Evolutionary conservation across 176 grass and related monocot species (phyloP), one percentile per base, ranked within the genome.

Genomic region (Avena insularis): DNA sequence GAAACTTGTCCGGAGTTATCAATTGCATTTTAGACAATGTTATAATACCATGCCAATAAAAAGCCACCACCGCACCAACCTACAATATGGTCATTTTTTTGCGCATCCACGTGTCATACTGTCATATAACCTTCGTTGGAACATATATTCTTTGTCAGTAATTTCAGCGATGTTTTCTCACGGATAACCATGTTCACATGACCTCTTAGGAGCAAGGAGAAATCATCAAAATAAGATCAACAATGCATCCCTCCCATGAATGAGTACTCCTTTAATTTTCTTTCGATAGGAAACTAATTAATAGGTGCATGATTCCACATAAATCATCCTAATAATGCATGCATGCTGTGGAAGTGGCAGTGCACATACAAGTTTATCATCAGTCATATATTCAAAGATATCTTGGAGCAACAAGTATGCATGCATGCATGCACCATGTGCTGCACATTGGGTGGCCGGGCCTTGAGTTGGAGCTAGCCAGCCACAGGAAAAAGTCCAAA

Each of bases 391-490:
- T 84, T 87, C 80, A 84, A 84, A 87, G 58, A 74, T 84, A 91
- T 87, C 19, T 45, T 84, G 64, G 66, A 80, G 76, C 68, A 80
- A 29, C 27, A 80, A 81, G 68, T 40, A 66, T 74, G 78, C 86
- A 56, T 19, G 68, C 86, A 56, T 19, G 68, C 58, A 57, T 74
- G 75, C 87, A 56, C 33, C 89, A 90, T 91, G 89, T 91, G 85
- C 66, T 67, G 67, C 66, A 85, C 76, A 81, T 53, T 91, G 76
- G 85, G 77, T 91, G 89, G 46, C 73, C 59, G 89, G 59, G 60
- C 59, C 59, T 66, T 23, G 50, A 27, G 57, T 50, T 78, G 59
- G 81, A 75, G 81, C 76, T 77, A 77, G 74, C 74, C 86, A 76
- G 47, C 71, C 85, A 63, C 79, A 59, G 15, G 59, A 27, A 64